Evolutionary conservation across 2,329 filamentous ascomycete species (phyloP).

Genomic region (Paecilomyces niveus): DNA sequence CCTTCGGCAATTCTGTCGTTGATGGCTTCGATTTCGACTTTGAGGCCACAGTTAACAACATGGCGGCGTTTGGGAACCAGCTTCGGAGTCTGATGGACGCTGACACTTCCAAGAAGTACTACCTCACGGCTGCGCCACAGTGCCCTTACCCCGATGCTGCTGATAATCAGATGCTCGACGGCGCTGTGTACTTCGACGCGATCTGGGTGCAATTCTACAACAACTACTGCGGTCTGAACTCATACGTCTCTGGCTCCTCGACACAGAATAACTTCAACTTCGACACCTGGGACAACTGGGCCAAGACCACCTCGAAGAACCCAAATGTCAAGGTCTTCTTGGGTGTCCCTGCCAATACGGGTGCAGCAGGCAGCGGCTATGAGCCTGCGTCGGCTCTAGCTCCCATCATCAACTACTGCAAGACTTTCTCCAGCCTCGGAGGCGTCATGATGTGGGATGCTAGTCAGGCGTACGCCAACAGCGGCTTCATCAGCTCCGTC

Average conservation of each 20-base stretch:
- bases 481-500: conserved; percentile 47
- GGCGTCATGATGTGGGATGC: conserved; percentile 66
- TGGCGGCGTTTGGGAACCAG: conserved; percentile 53
- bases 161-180: conserved; percentile 50
- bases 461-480: conserved; percentile 53
- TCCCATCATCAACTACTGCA: conserved; percentile 47
- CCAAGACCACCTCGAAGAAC: conserved; percentile 51
- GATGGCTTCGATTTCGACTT: conserved; percentile 77
- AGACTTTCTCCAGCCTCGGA: conserved; percentile 54
- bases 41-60: conserved; percentile 54
- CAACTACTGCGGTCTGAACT: conserved; percentile 56
- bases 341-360: conserved; percentile 51
- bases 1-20: conserved; percentile 58
- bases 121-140: conserved; percentile 60
- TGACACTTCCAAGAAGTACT: conserved; percentile 47
- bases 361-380: conserved; percentile 52
- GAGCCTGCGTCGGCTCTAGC: conserved; percentile 40
- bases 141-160: conserved; percentile 60
- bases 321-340: conserved; percentile 54
- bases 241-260: conserved; percentile 39
- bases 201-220: conserved; percentile 63
- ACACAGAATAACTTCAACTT: conserved; percentile 55
- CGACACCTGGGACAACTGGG: conserved; percentile 59
- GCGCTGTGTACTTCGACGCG: conserved; percentile 51
- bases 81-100: conserved; percentile 51